Percentiles rank a stretch among this genome's conserved stretches.
Evolutionary conservation across 768 basidiomycete species (phyloP).

Genomic region (Phallus indusiatus): DNA sequence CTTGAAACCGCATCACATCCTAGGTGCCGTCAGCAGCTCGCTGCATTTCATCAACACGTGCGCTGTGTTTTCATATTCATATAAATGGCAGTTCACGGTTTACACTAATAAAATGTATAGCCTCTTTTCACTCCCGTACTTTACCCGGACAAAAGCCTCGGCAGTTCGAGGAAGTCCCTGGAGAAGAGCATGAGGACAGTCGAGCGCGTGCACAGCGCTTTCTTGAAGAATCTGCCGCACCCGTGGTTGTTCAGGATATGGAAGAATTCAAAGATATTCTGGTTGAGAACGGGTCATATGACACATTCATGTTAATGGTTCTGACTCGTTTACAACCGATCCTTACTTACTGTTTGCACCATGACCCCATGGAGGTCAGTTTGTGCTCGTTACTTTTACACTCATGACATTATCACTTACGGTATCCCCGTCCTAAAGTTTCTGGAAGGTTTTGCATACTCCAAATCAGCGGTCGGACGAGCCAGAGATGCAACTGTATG

Average conservation of each 20-base stretch:
- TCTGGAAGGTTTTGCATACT: background rate
- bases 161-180: background rate
- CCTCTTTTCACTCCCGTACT: background rate
- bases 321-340: background rate
- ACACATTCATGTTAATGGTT: background rate
- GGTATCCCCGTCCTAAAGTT: background rate
- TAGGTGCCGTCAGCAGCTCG: background rate
- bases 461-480: background rate
- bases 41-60: background rate
- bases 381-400: background rate
- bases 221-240: background rate
- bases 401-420: background rate
- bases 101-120: background rate
- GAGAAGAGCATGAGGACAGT: background rate
- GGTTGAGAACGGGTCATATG: background rate
- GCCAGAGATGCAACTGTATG: constrained; percentile 1
- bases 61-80: background rate
- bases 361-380: background rate
- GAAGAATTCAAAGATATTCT: background rate
- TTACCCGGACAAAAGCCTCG: background rate
- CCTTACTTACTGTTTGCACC: background rate
- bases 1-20: background rate
- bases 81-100: background rate
- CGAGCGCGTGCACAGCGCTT: background rate
- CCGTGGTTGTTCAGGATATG: background rate